phyloP scores from a whole-genome alignment of 2,329 filamentous ascomycete genomes.

The Claviceps capensis region DNA sequence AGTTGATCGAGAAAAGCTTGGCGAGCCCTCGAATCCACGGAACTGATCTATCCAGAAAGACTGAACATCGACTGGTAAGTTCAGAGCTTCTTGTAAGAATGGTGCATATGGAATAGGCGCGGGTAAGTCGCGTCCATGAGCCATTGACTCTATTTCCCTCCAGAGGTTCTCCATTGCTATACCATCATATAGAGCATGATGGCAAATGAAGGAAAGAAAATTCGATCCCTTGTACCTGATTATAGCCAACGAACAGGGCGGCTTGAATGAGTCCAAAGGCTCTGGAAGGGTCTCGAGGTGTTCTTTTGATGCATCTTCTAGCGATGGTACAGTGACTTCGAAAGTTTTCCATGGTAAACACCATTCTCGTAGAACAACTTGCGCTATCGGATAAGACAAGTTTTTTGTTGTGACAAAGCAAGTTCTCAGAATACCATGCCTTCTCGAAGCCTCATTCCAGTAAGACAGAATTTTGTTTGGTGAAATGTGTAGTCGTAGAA shows the following conservation, averaged over 20 bases:
- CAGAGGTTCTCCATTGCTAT: slow-evolving; percentile 59
- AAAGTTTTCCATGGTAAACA: slow-evolving; percentile 26
- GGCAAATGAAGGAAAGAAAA: slow-evolving; percentile 40
- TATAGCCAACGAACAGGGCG: slow-evolving; percentile 31
- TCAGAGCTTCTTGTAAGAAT: slow-evolving; percentile 49
- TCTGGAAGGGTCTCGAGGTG: slow-evolving; percentile 26
- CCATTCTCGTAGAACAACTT: slow-evolving; percentile 49
- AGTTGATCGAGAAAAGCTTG: slow-evolving; percentile 13
- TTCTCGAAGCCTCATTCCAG: slow-evolving; percentile 48
- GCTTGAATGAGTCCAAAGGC: slow-evolving; percentile 29
- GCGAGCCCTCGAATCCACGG: slow-evolving; percentile 27
- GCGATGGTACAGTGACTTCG: slow-evolving; percentile 15
- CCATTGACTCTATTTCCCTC: slow-evolving; percentile 51
- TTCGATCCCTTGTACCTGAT: slow-evolving; percentile 18
- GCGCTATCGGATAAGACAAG: slow-evolving; percentile 49
- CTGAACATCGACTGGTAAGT: slow-evolving; percentile 33
- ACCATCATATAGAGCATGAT: slow-evolving; percentile 82
- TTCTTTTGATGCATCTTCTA: slow-evolving; percentile 23
- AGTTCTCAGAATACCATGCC: slow-evolving; percentile 69
- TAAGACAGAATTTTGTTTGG: slow-evolving; percentile 35
- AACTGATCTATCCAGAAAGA: slow-evolving; percentile 54
- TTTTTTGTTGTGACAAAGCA: slow-evolving; percentile 56
- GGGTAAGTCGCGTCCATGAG: slow-evolving; percentile 32
- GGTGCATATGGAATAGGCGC: slow-evolving; percentile 40
- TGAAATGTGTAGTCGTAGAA: slow-evolving; percentile 44